A percentile compares a stretch with the other conserved stretches of the same genome.
Conservation (phyloP, 176 grass and related monocot species). For the Urochloa ruziziensis region DNA sequence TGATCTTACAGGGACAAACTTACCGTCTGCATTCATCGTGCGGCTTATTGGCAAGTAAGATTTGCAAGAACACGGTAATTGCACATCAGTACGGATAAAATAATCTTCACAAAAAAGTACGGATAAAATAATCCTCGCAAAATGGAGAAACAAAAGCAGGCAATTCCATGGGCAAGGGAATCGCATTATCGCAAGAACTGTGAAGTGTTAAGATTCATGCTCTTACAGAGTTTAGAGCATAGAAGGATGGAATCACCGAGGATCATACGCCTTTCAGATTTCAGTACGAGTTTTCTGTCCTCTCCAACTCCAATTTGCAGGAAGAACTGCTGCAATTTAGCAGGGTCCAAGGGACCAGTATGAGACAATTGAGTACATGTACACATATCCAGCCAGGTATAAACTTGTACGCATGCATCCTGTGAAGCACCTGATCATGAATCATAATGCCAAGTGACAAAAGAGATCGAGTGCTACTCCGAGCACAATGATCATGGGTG, state of each 20-base stretch:
- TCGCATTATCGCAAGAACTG: too few species aligned
- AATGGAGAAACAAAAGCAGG: background rate
- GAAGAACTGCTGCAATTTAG: background rate
- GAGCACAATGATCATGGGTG: slow-evolving; percentile 22
- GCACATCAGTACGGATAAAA: background rate
- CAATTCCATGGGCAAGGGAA: too few species aligned
- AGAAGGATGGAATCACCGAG: background rate
- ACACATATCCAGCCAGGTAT: background rate
- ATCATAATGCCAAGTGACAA: slow-evolving; percentile 32
- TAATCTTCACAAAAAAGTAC: too few species aligned
- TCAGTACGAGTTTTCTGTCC: background rate
- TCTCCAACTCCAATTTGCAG: background rate
- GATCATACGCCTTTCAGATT: background rate
- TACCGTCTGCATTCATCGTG: too few species aligned
- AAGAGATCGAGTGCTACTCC: background rate
- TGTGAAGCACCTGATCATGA: slow-evolving; percentile 33
- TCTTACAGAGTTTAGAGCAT: background rate
- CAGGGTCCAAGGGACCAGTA: slow-evolving; percentile 2
- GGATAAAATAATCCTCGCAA: background rate
- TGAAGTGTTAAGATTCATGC: too few species aligned
- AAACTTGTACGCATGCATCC: slow-evolving; percentile 7
- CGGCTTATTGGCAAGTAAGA: background rate
- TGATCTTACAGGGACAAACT: too few species aligned
- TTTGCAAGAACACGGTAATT: background rate
- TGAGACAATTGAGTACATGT: background rate